Base-by-base conservation (phyloP, 768 basidiomycete species). In the Termitomyces sp. region DNA sequence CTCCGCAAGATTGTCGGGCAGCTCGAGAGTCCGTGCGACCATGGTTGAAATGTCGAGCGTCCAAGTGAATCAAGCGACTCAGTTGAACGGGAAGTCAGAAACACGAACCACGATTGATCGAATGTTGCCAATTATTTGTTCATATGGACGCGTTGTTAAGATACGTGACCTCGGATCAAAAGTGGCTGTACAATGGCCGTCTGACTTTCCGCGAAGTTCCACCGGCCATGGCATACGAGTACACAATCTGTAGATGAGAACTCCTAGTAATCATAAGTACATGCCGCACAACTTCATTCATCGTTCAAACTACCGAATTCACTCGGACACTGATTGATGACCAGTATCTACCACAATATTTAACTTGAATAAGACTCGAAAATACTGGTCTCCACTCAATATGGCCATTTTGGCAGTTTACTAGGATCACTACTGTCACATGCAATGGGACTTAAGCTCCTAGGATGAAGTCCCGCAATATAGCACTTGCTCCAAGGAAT, bases 1-100 rank as follows among this genome's bases (percentile, higher is more conserved):
- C 37, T 74, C 76, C 42, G 70, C 65, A 0, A 82, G 60, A 7
- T 66, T 65, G 3, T 74, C 72, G 2, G 75, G 68, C 20, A 68
- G 45, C 40, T 59, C 57, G 39, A 63, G 58, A 14, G 62, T 56
- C 30, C 60, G 64, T 43, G 63, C 62, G 39, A 67, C 65, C 72
- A 72, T 73, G 27, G 43, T 43, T 39, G 44, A 48, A 20, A 26
- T n/a, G 26, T n/a, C 45, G 18, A 46, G 44, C 44, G 4, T 9
- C 36, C 24, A 42, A 46, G 39, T 36, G 40, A 18, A 55, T 37
- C 40, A 33, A 60, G 44, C 27, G n/a, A n/a, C n/a, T n/a, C 40
- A 39, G 49, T 45, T 47, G 27, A 53, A 39, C 18, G 13, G 10
- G n/a, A n/a, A n/a, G n/a, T n/a, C n/a, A n/a, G n/a, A n/a, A 51